phyloP scores from a whole-genome alignment of 768 basidiomycete species.

The Tylopilus balloui region DNA sequence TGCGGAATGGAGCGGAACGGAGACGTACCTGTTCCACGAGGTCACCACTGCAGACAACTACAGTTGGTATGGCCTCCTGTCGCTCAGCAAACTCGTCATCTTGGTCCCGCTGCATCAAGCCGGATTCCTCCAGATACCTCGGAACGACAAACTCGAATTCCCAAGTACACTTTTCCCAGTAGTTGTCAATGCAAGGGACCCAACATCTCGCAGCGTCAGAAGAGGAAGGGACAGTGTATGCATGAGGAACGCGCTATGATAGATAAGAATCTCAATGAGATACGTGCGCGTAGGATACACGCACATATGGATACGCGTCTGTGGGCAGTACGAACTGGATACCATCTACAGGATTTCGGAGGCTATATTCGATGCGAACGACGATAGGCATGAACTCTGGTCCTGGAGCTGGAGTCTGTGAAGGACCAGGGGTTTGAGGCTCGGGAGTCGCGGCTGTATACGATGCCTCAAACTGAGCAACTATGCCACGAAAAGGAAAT shows the following conservation, averaged over 20 bases:
- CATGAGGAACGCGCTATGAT: slow-evolving; percentile 82
- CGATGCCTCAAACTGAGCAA: slow-evolving; percentile 5
- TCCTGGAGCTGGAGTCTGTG: slow-evolving; percentile 34
- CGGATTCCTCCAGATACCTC: slow-evolving; percentile 62
- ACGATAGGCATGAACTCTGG: slow-evolving; percentile 74
- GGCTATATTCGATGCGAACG: slow-evolving; percentile 74
- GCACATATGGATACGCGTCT: slow-evolving; percentile 80
- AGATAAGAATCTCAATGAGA: slow-evolving; percentile 14
- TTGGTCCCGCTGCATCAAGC: slow-evolving; percentile 34
- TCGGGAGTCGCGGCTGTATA: slow-evolving; percentile 71
- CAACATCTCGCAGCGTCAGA: slow-evolving; percentile 94
- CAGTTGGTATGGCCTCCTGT: slow-evolving; percentile 64
- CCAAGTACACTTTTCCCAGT: slow-evolving; percentile 98
- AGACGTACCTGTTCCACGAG: slow-evolving; percentile 80
- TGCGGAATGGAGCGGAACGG: slow-evolving; percentile 4
- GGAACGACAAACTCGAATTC: slow-evolving; percentile 97
- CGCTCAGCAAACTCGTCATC: slow-evolving; percentile 44
- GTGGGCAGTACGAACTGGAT: slow-evolving; percentile 79
- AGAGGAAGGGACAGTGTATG: slow-evolving; percentile 82
- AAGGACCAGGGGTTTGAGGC: slow-evolving; percentile 61
- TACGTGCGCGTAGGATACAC: slow-evolving; percentile 29
- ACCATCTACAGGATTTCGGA: slow-evolving; percentile 79
- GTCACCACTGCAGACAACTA: slow-evolving; percentile 93
- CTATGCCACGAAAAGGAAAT: background rate
- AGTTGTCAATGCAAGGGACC: slow-evolving; percentile 94